phyloP scores from a whole-genome alignment of 768 basidiomycete species.

The Boletus subparvulus region DNA sequence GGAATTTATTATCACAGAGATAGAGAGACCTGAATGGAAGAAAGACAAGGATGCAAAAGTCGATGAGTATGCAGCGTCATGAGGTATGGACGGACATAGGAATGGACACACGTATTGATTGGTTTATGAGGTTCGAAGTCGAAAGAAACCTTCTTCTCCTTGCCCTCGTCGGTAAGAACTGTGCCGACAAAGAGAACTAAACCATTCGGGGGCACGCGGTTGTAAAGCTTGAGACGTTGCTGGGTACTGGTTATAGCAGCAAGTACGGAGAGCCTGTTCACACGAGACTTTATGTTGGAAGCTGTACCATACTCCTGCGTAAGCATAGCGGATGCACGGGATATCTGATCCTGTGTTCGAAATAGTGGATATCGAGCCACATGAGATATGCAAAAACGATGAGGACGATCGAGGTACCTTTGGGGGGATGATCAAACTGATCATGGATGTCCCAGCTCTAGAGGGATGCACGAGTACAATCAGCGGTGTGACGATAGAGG shows the following conservation, averaged over 20 bases:
- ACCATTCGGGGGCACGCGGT: conserved; percentile 93
- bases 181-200: conserved; percentile 98
- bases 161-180: conserved; percentile 96
- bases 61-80: background rate
- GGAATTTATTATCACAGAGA: conserved; percentile 99
- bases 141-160: conserved; percentile 99
- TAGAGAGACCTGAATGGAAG: conserved; percentile 74
- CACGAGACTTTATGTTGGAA: conserved; percentile 99
- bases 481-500: conserved; percentile 7
- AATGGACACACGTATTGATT: conserved; percentile 83
- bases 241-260: conserved; percentile 99
- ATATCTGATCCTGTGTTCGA: conserved; percentile 78
- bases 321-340: conserved; percentile 91
- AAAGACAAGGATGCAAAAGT: background rate
- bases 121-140: conserved; percentile 99
- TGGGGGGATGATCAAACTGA: conserved; percentile 95
- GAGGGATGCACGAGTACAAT: conserved; percentile 21
- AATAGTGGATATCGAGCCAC: background rate
- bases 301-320: conserved; percentile 98
- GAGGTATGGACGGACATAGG: background rate
- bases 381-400: conserved; percentile 4
- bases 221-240: conserved; percentile 95
- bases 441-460: conserved; percentile 98
- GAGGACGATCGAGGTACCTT: conserved; percentile 51
- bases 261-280: conserved; percentile 95